Evolutionary conservation across 106 monocot genomes (phyloP).

Genomic region (Posidonia australis): DNA sequence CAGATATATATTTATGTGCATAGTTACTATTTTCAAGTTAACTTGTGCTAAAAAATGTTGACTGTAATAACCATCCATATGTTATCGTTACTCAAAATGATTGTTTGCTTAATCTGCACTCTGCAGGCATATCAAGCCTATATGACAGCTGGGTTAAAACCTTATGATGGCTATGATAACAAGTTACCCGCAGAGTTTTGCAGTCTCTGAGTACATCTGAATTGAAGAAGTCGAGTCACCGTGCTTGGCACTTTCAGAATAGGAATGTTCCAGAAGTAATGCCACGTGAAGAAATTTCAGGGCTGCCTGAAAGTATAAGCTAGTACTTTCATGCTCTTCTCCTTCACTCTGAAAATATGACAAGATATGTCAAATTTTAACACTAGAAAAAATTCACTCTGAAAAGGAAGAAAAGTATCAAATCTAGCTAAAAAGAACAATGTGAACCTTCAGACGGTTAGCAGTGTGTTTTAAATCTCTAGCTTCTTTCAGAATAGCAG

Average conservation of each 20-base stretch:
- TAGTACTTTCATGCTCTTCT: slow-evolving; percentile 54
- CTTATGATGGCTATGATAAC: no score
- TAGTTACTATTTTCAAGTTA: no score
- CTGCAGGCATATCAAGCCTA: no score
- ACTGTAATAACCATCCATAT: no score
- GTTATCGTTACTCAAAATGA: no score
- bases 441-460: slow-evolving; percentile 73
- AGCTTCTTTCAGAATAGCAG: slow-evolving; percentile 61
- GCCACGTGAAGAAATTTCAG: slow-evolving; percentile 77
- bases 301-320: slow-evolving; percentile 74
- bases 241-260: slow-evolving; percentile 41
- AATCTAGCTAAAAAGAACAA: not conserved
- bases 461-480: slow-evolving; percentile 78
- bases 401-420: not conserved
- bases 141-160: no score
- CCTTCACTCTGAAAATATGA: slow-evolving; percentile 55
- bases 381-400: not conserved
- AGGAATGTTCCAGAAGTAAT: slow-evolving; percentile 50
- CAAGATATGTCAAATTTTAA: not conserved
- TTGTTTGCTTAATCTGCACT: no score
- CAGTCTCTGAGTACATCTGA: slow-evolving; percentile 69
- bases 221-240: slow-evolving; percentile 39
- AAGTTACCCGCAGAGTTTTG: slow-evolving; percentile 77
- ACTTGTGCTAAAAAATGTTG: no score
- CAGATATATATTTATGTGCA: no score